Evolutionary conservation across 164 flowering plant species (phyloP), one percentile per base, ranked within the genome.

Genomic region (Houttuynia cordata): DNA sequence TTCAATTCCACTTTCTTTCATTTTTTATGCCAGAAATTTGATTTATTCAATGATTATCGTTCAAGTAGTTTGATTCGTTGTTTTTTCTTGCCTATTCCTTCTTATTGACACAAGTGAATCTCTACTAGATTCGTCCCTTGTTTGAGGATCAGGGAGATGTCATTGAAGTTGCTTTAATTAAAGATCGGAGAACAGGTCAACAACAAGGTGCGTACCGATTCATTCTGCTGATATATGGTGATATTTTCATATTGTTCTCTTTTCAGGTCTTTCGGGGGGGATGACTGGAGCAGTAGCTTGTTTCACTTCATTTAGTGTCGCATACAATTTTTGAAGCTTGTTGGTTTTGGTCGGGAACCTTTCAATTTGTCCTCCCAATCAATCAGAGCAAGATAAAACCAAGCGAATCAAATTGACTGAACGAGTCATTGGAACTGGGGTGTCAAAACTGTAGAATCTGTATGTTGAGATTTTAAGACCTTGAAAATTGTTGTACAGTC

Each of bases 101-200:
- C 1, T 12, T 18, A 20, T 23, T 20, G 56, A 20, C 22, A 20
- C 13, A 20, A 10, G 42, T 24, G n/a, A 24, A 42, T 56, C 12
- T 40, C 21, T 60, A 42, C n/a, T 74, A 94, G 99, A 78, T 94
- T 63, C 95, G 95, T 19, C 99, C 97, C 7, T 62, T 82, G 74
- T 94, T 94, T 76, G 96, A 88, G 67, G 79, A 85, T 62, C 95
- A 94, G 73, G 99, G 99, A 62, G 74, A 73, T 64, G 99, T 94
- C 53, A 52, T 94, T 40, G 99, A 94, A 76, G 96, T 94, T 71
- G 96, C 97, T 54, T 64, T 94, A 66, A 85, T 94, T 63, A 91
- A 79, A 75, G 99, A 91, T 70, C 91, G 81, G 79, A 81, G 80
- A 76, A 86, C 99, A 15, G 99, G 99, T 45, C 97, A 80, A 64